Evolutionary conservation across 805 yeast genomes (phyloP), one percentile per base, ranked within the genome.

Genomic region (Candida wancherniae): DNA sequence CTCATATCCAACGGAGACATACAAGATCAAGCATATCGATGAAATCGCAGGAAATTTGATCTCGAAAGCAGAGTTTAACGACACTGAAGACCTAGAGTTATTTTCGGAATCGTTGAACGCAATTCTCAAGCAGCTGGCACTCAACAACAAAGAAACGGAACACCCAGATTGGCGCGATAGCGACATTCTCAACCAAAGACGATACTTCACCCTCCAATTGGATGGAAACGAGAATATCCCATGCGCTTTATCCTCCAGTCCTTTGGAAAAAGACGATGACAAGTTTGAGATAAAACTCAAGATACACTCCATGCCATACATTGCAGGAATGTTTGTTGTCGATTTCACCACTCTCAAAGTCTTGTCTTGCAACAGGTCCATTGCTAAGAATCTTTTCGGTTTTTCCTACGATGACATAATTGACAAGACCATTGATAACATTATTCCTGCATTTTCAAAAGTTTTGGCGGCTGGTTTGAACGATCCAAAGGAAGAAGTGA

Each of bases 291-390:
- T 78, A 13, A 73, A 80, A 47, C 50, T 84, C 33, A 80, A 82
- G 42, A 69, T 85, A 12, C 88, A 83, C 48, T 69, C 88, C 4
- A 57, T 85, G 45, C 95, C 95, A 0, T 84, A 84, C 55, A 83
- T 85, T 45, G 92, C 95, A 1, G 96, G 96, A 23, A 73, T 84
- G 16, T 78, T 86, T 47, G 78, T 84, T 9, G 62, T 86, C 9
- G 76, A 80, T 28, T 64, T 79, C 1, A 53, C 53, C 16, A 39
- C 57, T 2, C 71, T 65, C 43, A 58, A 63, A 6, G 66, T 86
- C 22, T 53, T 83, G n/a, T 78, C 90, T 9, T 82, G 81, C 51
- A 86, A 86, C 57, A 74, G 75, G 39, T 84, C 94, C 7, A 77
- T 85, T 32, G 75, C 86, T 8, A 77, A 80, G 39, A 83, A 84